Evolutionary conservation across 2,329 filamentous ascomycete genomes (phyloP).

Genomic region (Talaromyces sp.): DNA sequence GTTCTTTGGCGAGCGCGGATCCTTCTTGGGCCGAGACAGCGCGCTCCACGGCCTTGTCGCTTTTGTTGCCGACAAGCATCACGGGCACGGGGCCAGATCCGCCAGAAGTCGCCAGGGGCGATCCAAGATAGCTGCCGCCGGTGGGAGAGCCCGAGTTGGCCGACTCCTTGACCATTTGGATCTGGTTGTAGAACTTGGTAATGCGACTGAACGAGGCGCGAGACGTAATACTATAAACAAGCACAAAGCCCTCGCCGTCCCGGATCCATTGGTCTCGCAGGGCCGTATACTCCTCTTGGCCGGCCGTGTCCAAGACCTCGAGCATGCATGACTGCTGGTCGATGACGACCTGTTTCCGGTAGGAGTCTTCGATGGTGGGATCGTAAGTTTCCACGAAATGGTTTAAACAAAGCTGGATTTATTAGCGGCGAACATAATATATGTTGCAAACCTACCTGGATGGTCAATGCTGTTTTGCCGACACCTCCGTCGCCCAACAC

Average conservation of each 20-base stretch:
- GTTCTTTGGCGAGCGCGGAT: conserved; percentile 80
- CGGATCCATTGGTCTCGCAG: conserved; percentile 97
- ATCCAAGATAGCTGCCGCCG: conserved; percentile 47
- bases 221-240: conserved; percentile 98
- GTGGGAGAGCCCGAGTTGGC: conserved; percentile 51
- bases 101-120: conserved; percentile 44
- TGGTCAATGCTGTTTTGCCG: conserved; percentile 89
- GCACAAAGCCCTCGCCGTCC: conserved; percentile 92
- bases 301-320: conserved; percentile 92
- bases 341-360: conserved; percentile 72
- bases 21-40: conserved; percentile 97
- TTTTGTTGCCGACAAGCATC: conserved; percentile 99
- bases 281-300: conserved; percentile 97
- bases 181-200: conserved; percentile 93
- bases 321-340: conserved; percentile 91
- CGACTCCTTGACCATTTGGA: conserved; percentile 94
- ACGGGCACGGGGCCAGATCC: conserved; percentile 71
- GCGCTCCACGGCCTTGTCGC: conserved; percentile 89
- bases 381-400: conserved; percentile 94
- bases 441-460: conserved; percentile 52
- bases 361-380: conserved; percentile 65
- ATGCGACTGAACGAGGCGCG: conserved; percentile 93
- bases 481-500: conserved; percentile 92
- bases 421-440: neutral
- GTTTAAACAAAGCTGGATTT: conserved; percentile 76